Conservation (phyloP, 78 protist species). For the Dictyostelium citrinum region DNA sequence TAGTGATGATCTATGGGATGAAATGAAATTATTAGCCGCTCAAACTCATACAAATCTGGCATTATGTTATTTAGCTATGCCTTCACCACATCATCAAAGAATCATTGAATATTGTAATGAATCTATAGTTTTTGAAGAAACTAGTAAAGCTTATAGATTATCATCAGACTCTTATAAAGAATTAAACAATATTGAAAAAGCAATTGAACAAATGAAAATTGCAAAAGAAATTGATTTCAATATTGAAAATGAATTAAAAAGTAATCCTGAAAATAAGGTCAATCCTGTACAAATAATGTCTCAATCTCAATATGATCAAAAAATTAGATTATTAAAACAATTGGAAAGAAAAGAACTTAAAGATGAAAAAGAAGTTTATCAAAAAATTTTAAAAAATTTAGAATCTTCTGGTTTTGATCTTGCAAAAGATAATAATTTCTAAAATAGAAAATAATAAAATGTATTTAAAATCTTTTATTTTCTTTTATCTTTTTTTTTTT, state of each 20-base stretch:
- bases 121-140: not conserved
- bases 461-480: too few species aligned
- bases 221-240: not conserved
- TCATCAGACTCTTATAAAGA: not conserved
- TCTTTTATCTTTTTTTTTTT: too few species aligned
- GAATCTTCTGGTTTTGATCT: not conserved
- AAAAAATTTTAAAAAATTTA: not conserved
- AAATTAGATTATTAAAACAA: not conserved
- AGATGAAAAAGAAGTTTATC: not conserved
- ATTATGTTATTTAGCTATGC: not conserved
- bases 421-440: not conserved
- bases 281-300: not conserved
- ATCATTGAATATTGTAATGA: not conserved
- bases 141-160: not conserved
- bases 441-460: too few species aligned
- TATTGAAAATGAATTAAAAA: too few species aligned
- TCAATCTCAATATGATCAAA: not conserved
- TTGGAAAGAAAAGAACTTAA: not conserved
- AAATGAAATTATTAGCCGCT: not conserved
- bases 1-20: not conserved
- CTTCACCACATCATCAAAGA: not conserved
- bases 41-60: not conserved
- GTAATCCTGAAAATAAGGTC: not conserved
- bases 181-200: not conserved
- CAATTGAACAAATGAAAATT: not conserved